Evolutionary conservation across 495 filamentous ascomycete genomes (phyloP), one percentile per base, ranked within the genome.

Genomic region (Tuber umbilicatum): DNA sequence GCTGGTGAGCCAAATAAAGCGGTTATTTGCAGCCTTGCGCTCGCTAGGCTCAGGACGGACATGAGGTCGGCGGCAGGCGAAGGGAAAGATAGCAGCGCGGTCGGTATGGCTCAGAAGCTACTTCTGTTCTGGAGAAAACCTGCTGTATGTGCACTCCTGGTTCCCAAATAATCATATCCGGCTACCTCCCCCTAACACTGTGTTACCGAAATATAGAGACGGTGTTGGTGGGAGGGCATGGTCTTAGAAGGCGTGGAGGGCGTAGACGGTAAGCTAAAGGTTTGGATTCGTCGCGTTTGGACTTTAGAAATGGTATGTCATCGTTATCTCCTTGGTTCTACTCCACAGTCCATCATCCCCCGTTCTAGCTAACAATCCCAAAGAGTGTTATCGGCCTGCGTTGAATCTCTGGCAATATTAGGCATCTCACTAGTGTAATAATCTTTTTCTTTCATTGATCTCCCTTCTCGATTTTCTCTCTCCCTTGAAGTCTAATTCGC

Each of bases 161-260:
- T 7, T 43, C 0, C 23, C n/a, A 31, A 17, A 72, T 0, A 37
- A 70, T 70, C 19, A 27, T 14, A 21, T 4, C 2, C n/a, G 35
- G 21, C 23, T 71, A 72, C n/a, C n/a, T 16, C 35, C 39, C 31
- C 38, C 68, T 80, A 41, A 78, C 68, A 14, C 6, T 9, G 69
- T 40, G 43, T 71, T 14, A 42, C 73, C 38, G 38, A 60, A 27
- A 14, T 19, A 69, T 67, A 82, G 81, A 87, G 95, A 69, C 87
- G 95, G 82, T 99, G 95, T 86, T 99, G 95, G 95, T 99, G 95
- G 95, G 95, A 98, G 83, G 96, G 95, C 14, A 91, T 97, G n/a
- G 94, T 97, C 81, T 86, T 99, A 35, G 88, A 93, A 27, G 84
- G 91, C 73, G 92, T 99, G 21, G 96, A 97, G 70, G 95, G 95